Conservation (phyloP, 2,329 filamentous ascomycete genomes). For the Fusarium sp. region DNA sequence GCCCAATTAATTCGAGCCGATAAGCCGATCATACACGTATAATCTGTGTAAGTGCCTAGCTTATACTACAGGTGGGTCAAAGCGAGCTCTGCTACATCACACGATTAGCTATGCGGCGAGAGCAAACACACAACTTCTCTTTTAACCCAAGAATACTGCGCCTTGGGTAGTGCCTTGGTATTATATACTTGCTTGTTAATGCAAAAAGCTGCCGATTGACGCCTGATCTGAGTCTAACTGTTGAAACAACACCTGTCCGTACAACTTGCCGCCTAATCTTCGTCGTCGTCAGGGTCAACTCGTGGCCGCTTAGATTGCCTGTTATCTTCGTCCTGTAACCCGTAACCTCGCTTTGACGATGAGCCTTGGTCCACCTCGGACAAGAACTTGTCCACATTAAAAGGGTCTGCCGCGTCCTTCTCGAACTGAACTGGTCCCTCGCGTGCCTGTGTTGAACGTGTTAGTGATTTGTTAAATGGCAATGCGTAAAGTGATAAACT, state of each 20-base stretch:
- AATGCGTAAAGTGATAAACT: slow-evolving; percentile 51
- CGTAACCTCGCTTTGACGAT: slow-evolving; percentile 81
- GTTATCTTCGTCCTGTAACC: slow-evolving; percentile 77
- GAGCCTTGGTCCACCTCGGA: slow-evolving; percentile 79
- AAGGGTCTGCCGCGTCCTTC: slow-evolving; percentile 87
- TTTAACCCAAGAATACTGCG: neutral
- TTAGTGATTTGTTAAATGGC: slow-evolving; percentile 50
- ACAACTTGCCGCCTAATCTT: slow-evolving; percentile 38
- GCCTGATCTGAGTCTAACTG: slow-evolving; percentile 45
- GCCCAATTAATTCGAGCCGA: no score
- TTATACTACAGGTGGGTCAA: no score
- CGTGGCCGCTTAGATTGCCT: slow-evolving; percentile 80
- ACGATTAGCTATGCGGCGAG: no score
- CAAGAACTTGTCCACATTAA: slow-evolving; percentile 95
- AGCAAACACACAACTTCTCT: no score
- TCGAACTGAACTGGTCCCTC: slow-evolving; percentile 98
- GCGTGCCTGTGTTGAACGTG: slow-evolving; percentile 67
- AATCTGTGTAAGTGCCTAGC: no score
- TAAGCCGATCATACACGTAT: no score
- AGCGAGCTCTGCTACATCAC: no score
- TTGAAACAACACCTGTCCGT: slow-evolving; percentile 34
- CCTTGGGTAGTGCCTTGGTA: slow-evolving; percentile 15
- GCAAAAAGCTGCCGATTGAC: slow-evolving; percentile 40
- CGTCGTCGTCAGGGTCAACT: slow-evolving; percentile 75
- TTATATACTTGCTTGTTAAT: slow-evolving; percentile 24